These are phyloP conservation scores for Boeremia exigua DNA, from an alignment of 2,329 filamentous ascomycete genomes.

Conservation along the genomic window DNA sequence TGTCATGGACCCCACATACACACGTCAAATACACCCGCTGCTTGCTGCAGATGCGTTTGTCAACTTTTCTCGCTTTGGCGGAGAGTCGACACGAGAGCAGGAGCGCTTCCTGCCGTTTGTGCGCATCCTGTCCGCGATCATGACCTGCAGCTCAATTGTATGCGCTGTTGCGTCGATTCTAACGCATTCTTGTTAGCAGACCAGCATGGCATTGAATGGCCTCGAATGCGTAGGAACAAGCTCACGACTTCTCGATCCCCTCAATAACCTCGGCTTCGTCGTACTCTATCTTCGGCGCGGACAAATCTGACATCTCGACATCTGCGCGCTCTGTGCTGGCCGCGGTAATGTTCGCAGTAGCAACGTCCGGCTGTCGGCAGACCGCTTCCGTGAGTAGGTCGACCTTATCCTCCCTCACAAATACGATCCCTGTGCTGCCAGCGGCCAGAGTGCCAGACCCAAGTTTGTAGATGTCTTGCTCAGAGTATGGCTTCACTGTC, in stretches of 20 bases:
- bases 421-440: slow-evolving; percentile 71
- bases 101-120: background rate
- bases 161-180: background rate
- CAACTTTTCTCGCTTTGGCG: slow-evolving; percentile 1
- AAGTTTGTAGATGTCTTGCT: slow-evolving; percentile 71
- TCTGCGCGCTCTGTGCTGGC: background rate
- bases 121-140: background rate
- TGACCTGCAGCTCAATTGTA: background rate
- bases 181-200: background rate
- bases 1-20: background rate
- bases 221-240: background rate
- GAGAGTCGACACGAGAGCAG: slow-evolving; percentile 5
- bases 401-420: slow-evolving; percentile 73
- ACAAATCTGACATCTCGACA: slow-evolving; percentile 19
- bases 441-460: slow-evolving; percentile 62
- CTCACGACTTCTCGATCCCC: slow-evolving; percentile 39
- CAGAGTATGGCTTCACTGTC: slow-evolving; percentile 71
- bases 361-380: slow-evolving; percentile 22
- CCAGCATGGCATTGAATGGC: background rate
- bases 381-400: slow-evolving; percentile 65
- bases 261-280: slow-evolving; percentile 31
- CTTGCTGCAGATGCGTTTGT: background rate
- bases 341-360: background rate
- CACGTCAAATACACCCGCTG: background rate
- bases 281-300: slow-evolving; percentile 11